Evolutionary conservation across 2,329 filamentous ascomycete species (phyloP).

Genomic region (Didymella keratinophila): DNA sequence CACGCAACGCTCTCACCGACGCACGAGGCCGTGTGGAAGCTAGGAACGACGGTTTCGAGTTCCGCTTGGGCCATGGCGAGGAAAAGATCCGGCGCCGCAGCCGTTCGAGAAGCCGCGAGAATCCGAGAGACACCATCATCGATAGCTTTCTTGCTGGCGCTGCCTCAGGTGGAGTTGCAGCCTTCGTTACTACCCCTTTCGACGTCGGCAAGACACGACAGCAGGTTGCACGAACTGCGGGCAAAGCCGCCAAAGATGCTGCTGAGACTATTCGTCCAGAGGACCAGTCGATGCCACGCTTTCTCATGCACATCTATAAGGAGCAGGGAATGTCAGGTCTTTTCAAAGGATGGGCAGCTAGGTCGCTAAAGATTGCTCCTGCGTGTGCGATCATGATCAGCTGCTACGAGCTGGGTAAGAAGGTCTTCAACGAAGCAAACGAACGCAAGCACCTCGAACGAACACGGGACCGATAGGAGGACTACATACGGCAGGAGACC

Average conservation of each 20-base stretch:
- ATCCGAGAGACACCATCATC: slow-evolving; percentile 77
- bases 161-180: slow-evolving; percentile 81
- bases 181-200: slow-evolving; percentile 90
- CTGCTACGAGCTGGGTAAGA: slow-evolving; percentile 95
- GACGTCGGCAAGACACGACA: slow-evolving; percentile 97
- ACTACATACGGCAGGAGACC: neutral
- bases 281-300: slow-evolving; percentile 77
- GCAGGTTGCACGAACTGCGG: slow-evolving; percentile 75
- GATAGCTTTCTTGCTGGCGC: slow-evolving; percentile 92
- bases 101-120: slow-evolving; percentile 70
- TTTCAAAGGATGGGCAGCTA: slow-evolving; percentile 90
- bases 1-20: slow-evolving; percentile 75
- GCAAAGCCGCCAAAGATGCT: slow-evolving; percentile 49
- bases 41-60: slow-evolving; percentile 41
- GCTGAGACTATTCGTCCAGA: slow-evolving; percentile 66
- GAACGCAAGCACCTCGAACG: slow-evolving; percentile 54
- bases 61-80: slow-evolving; percentile 45
- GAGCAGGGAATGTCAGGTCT: slow-evolving; percentile 82
- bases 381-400: slow-evolving; percentile 99
- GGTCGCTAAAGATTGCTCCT: slow-evolving; percentile 92
- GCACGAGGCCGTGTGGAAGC: slow-evolving; percentile 63
- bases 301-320: slow-evolving; percentile 90
- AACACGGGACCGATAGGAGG: slow-evolving; percentile 15
- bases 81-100: slow-evolving; percentile 41
- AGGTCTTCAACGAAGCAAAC: slow-evolving; percentile 80